Base-by-base conservation (phyloP, 2,329 filamentous ascomycete genomes). In the Colletotrichum agaves region DNA sequence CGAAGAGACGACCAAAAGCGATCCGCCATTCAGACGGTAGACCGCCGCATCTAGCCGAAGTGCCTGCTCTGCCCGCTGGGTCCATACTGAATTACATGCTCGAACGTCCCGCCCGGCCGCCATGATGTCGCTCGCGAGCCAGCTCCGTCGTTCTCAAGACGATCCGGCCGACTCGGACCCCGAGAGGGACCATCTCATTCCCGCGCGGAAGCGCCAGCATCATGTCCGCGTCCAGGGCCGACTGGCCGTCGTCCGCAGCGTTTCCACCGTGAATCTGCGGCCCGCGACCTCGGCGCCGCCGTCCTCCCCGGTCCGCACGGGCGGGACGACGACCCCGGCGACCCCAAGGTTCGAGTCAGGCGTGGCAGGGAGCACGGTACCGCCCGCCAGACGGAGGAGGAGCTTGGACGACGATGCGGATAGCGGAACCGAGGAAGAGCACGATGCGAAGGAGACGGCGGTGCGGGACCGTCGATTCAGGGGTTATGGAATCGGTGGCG, bases 401-500 rank as follows among this genome's bases (percentile, higher is more conserved):
- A 74, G 72, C 49, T 15, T 71, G 27, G 73, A 73, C 49, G 73
- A 73, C 49, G 73, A 75, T 53, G 59, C 46, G 17, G 37, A 59
- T 10, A 63, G 63, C 37, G 44, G 44, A 7, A 65, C 55, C n/a
- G 74, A 72, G 31, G 72, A 70, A n/a, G 73, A 73, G 33, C 72
- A 73, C 41, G 73, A 75, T 31, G 71, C 69, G 59, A 66, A 71
- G 57, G 75, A 76, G 68, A 73, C 75, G n/a, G 71, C 67, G 3
- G 61, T 69, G 43, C 67, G 76, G 33, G 75, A 78, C 52, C 69
- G 73, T 8, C 77, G 79, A 66, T 70, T 78, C 33, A 72, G 79
- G 23, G 77, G 78, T 3, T 81, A 80, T 60, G 79, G 79, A 15
- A 81, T 81, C 41, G 79, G 79, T 3, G 79, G 79, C 2, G 76